These are phyloP conservation scores for Porphyra umbilicalis DNA, from an alignment of 31 red algal species.

Conservation along the genomic window DNA sequence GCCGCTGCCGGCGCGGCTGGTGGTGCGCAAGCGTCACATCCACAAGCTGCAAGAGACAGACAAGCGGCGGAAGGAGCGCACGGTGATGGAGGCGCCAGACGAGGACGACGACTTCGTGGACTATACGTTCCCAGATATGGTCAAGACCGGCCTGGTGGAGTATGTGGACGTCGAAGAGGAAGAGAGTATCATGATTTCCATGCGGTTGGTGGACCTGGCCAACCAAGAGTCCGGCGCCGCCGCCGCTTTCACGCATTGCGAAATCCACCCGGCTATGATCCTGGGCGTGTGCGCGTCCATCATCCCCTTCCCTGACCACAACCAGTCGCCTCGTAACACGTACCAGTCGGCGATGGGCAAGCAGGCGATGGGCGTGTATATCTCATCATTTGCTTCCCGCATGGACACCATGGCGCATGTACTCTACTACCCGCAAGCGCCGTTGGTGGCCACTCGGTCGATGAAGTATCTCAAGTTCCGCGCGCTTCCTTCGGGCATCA, in stretches of 20 bases:
- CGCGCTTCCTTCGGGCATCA: conserved; percentile 90
- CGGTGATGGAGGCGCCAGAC: conserved; percentile 1
- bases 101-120: conserved; percentile 19
- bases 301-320: conserved; percentile 98
- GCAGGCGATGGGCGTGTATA: conserved; percentile 98
- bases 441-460: conserved; percentile 79
- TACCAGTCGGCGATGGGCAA: conserved; percentile 99
- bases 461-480: conserved; percentile 95
- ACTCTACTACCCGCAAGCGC: conserved; percentile 95
- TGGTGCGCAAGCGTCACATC: conserved; percentile 68
- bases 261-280: conserved; percentile 97
- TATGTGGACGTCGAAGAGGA: conserved; percentile 97
- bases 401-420: conserved; percentile 98
- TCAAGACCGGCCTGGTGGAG: conserved; percentile 60
- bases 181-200: conserved; percentile 98
- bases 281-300: conserved; percentile 97
- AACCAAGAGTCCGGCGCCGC: conserved; percentile 39
- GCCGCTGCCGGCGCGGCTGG: conserved; percentile 14
- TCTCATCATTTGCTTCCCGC: conserved; percentile 77
- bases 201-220: conserved; percentile 78
- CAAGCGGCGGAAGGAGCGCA: not conserved
- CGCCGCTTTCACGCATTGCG: conserved; percentile 89
- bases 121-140: conserved; percentile 30
- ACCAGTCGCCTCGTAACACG: conserved; percentile 98
- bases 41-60: conserved; percentile 5